phyloP scores from a whole-genome alignment of 2,329 filamentous ascomycete genomes.

The Botrytis byssoidea region DNA sequence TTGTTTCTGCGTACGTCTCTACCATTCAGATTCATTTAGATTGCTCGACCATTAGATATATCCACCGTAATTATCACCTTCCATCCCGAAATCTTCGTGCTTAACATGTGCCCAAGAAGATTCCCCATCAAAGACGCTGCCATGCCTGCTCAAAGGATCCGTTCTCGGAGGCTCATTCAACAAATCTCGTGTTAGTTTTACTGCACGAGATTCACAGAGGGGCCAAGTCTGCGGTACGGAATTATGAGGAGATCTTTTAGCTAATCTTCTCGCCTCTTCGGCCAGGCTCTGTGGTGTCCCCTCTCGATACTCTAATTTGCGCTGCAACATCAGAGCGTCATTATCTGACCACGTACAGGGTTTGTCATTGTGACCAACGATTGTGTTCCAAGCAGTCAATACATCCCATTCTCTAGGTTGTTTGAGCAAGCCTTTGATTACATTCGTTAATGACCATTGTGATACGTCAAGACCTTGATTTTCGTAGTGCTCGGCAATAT shows the following conservation, averaged over 20 bases:
- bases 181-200: not conserved
- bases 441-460: constrained; percentile 28
- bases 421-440: constrained; percentile 31
- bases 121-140: not conserved
- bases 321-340: constrained; percentile 25
- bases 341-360: constrained; percentile 24
- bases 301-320: constrained; percentile 28
- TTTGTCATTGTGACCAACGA: constrained; percentile 23
- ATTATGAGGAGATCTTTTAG: not conserved
- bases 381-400: constrained; percentile 25
- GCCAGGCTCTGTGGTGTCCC: constrained; percentile 22
- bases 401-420: constrained; percentile 28
- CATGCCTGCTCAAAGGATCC: not conserved
- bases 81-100: not conserved
- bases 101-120: not conserved
- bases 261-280: constrained; percentile 22
- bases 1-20: not conserved
- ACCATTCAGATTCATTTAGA: not conserved
- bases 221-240: not conserved
- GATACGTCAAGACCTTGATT: constrained; percentile 22
- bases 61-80: not conserved
- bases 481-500: constrained; percentile 33
- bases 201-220: not conserved
- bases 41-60: not conserved
- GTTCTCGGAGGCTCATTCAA: not conserved